These are phyloP conservation scores for Fraxinus latifolia DNA, from an alignment of 305 asterid genomes.

Conservation along the genomic window DNA sequence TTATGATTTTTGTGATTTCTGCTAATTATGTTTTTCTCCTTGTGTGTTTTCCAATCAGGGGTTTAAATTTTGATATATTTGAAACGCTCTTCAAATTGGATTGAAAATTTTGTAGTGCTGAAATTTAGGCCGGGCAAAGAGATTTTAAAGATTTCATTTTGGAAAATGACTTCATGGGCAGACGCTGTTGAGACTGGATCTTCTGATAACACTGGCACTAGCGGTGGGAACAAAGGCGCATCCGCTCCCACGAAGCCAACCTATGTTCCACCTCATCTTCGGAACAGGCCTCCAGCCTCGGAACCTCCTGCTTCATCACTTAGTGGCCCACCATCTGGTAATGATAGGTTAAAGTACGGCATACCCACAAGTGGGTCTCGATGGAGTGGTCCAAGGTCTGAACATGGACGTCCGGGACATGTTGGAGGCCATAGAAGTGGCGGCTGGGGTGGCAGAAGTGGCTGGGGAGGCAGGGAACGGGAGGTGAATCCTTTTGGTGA, in stretches of 20 bases:
- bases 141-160: conserved; percentile 20
- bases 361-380: conserved; percentile 49
- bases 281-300: conserved; percentile 49
- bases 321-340: conserved; percentile 49
- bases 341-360: conserved; percentile 46
- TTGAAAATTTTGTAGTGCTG: conserved; percentile 10
- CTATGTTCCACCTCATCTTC: conserved; percentile 79
- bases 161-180: conserved; percentile 67
- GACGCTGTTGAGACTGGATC: conserved; percentile 64
- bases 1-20: conserved; percentile 15
- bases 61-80: neutral
- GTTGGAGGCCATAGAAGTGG: conserved; percentile 47
- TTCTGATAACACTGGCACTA: conserved; percentile 41
- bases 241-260: conserved; percentile 52
- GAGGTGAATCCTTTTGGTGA: conserved; percentile 70
- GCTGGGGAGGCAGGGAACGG: conserved; percentile 56
- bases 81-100: conserved; percentile 11
- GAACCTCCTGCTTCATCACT: conserved; percentile 49
- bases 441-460: conserved; percentile 46
- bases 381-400: conserved; percentile 54
- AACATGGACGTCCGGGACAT: conserved; percentile 47
- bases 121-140: neutral
- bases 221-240: conserved; percentile 37
- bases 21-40: neutral
- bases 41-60: neutral